Percentiles rank a stretch among this genome's conserved stretches.
Evolutionary conservation across 306 rosid species (phyloP).

Genomic region (Rosa persica): DNA sequence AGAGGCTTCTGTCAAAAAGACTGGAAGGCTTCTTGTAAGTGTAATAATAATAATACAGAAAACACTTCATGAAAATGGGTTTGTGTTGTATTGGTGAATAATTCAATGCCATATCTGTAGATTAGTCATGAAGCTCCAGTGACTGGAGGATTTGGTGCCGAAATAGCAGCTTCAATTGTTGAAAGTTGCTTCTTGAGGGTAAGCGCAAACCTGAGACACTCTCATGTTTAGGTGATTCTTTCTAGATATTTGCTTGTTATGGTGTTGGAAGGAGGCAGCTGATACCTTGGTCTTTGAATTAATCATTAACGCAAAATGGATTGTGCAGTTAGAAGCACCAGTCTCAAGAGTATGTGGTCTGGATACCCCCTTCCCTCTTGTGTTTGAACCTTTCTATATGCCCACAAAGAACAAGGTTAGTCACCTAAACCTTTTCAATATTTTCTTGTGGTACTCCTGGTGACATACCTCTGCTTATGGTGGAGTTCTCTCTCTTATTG

Average conservation of each 20-base stretch:
- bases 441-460: background rate
- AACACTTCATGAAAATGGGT: background rate
- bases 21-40: slow-evolving; percentile 95
- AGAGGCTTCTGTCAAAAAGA: slow-evolving; percentile 85
- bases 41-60: slow-evolving; percentile 12
- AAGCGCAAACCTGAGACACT: slow-evolving; percentile 27
- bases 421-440: background rate
- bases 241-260: background rate
- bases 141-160: slow-evolving; percentile 97
- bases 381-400: slow-evolving; percentile 95
- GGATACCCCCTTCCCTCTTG: slow-evolving; percentile 96
- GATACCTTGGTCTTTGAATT: slow-evolving; percentile 10
- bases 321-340: slow-evolving; percentile 83
- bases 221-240: background rate
- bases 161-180: slow-evolving; percentile 84
- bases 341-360: slow-evolving; percentile 86
- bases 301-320: background rate
- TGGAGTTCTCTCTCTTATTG: background rate
- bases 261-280: background rate
- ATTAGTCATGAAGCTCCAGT: slow-evolving; percentile 98
- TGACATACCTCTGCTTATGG: background rate
- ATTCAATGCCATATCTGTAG: slow-evolving; percentile 38
- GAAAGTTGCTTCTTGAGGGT: slow-evolving; percentile 95
- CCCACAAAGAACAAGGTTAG: slow-evolving; percentile 91
- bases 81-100: slow-evolving; percentile 18